Evolutionary conservation across 139 green algal genomes (phyloP), one percentile per base, ranked within the genome.

Genomic region (Auxenochlorella protothecoides): DNA sequence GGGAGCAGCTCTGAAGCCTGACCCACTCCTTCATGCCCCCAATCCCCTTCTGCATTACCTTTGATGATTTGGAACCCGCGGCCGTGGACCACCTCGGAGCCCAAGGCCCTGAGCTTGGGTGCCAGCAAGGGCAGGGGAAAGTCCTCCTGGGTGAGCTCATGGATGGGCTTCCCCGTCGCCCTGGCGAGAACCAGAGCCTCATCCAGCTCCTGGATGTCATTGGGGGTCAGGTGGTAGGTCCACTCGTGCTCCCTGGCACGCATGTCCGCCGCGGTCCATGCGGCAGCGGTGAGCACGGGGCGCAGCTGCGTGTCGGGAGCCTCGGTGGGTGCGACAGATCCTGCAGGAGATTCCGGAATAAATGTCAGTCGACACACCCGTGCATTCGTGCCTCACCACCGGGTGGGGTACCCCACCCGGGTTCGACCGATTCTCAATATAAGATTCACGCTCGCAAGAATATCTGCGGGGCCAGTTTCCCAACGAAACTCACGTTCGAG

Each of bases 31-130:
- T 44, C 27, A 64, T 64, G 12, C 13, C 12, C 12, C 13, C 12
- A 64, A 13, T 64, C 12, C 59, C 15, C 9, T 44, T 68, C 14
- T 55, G 54, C 59, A 10, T 51, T 59, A 52, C 66, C 27, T 10
- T 63, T 77, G 69, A 89, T 76, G 44, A 91, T 73, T 64, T 81
- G 72, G 75, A 89, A 91, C 60, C 86, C 86, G 2, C 82, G 72
- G 44, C 86, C 86, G 6, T 61, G 59, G 5, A 61, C 60, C 14
- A 89, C 71, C 65, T 90, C 78, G 15, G 73, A 52, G 61, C 68
- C 54, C 44, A 88, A 74, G 0, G 5, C 66, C n/a, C 59, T 15
- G 68, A 89, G 78, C 73, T 78, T 79, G 55, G 76, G 74, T 5
- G 71, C 79, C 53, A 88, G 83, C 3, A 15, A 72, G 15, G 83